Evolutionary conservation across 805 yeast species (phyloP).

Genomic region (Ogataea degrootiae): DNA sequence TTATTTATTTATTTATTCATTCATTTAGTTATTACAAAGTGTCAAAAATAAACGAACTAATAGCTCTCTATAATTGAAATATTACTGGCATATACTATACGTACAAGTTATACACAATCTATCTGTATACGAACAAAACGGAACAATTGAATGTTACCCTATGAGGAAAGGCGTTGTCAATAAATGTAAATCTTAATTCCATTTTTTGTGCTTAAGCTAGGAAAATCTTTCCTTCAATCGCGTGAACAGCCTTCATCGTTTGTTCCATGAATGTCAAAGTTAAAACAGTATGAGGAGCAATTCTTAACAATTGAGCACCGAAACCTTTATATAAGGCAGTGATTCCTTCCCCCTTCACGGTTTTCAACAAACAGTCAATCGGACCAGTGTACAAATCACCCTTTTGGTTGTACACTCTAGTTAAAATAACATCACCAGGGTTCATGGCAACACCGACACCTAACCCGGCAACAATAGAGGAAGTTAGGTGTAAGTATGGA

Average conservation of each 20-base stretch:
- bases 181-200: too few relatives aligned
- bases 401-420: slow-evolving; percentile 92
- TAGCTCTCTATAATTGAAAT: too few relatives aligned
- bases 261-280: slow-evolving; percentile 95
- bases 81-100: too few relatives aligned
- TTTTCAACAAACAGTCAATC: slow-evolving; percentile 81
- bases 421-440: slow-evolving; percentile 94
- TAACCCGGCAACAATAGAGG: slow-evolving; percentile 77
- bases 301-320: slow-evolving; percentile 84
- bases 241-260: slow-evolving; percentile 61
- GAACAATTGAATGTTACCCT: too few relatives aligned
- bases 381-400: slow-evolving; percentile 85
- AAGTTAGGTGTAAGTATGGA: slow-evolving; percentile 61
- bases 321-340: slow-evolving; percentile 91
- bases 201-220: neutral
- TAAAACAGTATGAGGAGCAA: slow-evolving; percentile 91
- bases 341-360: slow-evolving; percentile 78
- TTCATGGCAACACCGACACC: slow-evolving; percentile 96
- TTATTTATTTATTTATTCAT: too few relatives aligned
- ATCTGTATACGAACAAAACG: too few relatives aligned
- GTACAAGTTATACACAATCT: too few relatives aligned
- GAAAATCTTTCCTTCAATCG: slow-evolving; percentile 33
- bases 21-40: too few relatives aligned
- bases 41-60: too few relatives aligned
- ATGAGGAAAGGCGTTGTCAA: too few relatives aligned